Conservation (phyloP, 805 yeast species). For the Komagataella populi region DNA sequence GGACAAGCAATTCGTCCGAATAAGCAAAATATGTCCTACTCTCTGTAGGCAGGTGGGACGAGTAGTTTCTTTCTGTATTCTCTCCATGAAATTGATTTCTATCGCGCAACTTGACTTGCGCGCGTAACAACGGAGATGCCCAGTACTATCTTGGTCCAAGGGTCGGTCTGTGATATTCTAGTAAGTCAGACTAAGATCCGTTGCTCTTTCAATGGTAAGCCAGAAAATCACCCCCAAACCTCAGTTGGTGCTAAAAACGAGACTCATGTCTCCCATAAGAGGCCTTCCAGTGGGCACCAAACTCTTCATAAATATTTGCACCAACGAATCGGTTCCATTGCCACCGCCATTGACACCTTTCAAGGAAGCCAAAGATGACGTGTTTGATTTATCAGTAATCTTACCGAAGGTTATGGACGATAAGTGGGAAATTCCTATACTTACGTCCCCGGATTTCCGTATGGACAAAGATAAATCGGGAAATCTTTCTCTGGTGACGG, state of each 20-base stretch:
- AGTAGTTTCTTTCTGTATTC: background rate
- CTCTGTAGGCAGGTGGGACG: background rate
- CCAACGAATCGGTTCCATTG: constrained; percentile 47
- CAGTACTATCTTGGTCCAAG: too few species aligned
- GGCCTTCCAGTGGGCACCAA: constrained; percentile 30
- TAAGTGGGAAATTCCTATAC: constrained; percentile 79
- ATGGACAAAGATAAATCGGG: constrained; percentile 60
- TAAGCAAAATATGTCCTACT: background rate
- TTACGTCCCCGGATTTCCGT: constrained; percentile 43
- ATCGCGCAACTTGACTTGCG: background rate
- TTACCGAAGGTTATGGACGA: constrained; percentile 53
- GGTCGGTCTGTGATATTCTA: background rate
- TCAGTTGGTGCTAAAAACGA: constrained; percentile 63
- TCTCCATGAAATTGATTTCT: background rate
- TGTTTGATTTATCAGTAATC: constrained; percentile 42
- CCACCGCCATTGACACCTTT: constrained; percentile 23
- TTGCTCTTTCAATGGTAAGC: background rate
- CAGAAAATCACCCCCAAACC: constrained; percentile 34
- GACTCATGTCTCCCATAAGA: constrained; percentile 23
- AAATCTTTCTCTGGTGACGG: constrained; percentile 47
- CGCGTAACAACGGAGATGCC: background rate
- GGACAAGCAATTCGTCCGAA: background rate
- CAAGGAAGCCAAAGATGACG: constrained; percentile 3
- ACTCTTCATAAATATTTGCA: constrained; percentile 69
- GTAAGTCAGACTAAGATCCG: background rate